These are phyloP conservation scores for Achlya hypogyna DNA, from an alignment of 352 stramenopile species.

Conservation along the genomic window DNA sequence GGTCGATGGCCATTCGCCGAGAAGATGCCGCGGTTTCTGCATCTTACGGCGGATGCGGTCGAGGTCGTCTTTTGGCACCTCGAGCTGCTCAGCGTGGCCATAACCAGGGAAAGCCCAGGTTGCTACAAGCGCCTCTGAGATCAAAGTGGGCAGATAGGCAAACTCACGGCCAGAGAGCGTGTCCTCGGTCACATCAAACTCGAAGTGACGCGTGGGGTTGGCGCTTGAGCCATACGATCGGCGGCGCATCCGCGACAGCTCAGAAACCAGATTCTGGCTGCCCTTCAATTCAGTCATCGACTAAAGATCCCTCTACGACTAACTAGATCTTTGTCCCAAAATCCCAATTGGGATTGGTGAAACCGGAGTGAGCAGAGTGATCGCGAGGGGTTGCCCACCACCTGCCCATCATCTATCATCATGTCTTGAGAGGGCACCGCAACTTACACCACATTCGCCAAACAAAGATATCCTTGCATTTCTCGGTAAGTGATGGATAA, in stretches of 20 bases:
- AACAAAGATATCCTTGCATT: too few species aligned
- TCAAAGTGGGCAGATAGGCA: too few species aligned
- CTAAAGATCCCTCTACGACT: not conserved
- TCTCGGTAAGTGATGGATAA: too few species aligned
- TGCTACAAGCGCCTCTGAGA: too few species aligned
- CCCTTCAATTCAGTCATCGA: not conserved
- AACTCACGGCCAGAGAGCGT: conserved; percentile 11
- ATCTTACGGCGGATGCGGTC: conserved; percentile 28
- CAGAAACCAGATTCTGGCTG: not conserved
- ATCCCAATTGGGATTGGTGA: too few species aligned
- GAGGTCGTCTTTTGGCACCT: conserved; percentile 24
- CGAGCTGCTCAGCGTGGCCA: conserved; percentile 33
- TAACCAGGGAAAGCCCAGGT: conserved; percentile 9
- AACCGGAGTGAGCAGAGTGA: too few species aligned
- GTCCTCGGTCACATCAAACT: conserved; percentile 16
- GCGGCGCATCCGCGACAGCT: not conserved
- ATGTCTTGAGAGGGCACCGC: too few species aligned
- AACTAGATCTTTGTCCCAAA: not conserved
- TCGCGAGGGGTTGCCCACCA: too few species aligned
- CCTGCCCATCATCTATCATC: too few species aligned
- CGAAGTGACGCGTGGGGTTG: conserved; percentile 12
- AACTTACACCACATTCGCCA: too few species aligned
- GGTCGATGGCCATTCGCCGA: conserved; percentile 80
- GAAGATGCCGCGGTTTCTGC: conserved; percentile 29
- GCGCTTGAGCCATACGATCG: conserved; percentile 17